phyloP scores from a whole-genome alignment of 2,329 filamentous ascomycete species.

The Hypoxylon sp. region DNA sequence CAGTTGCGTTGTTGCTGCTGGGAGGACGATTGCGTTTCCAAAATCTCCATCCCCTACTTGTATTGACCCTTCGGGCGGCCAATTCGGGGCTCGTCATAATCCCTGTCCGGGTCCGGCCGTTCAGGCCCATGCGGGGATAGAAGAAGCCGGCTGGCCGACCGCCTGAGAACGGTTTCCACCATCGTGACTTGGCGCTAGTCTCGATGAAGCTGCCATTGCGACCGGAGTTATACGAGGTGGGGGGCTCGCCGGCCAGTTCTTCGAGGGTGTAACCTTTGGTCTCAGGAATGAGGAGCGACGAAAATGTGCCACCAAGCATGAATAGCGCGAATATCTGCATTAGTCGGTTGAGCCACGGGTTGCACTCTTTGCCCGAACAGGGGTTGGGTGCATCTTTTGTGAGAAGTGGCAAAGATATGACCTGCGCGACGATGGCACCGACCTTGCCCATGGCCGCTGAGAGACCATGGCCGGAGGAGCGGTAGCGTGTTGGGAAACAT shows the following conservation, averaged over 20 bases:
- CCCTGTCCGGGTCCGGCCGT: constrained; percentile 50
- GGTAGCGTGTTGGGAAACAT: constrained; percentile 73
- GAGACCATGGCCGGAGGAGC: constrained; percentile 72
- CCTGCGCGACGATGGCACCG: constrained; percentile 75
- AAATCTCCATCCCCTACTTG: constrained; percentile 39
- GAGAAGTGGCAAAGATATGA: constrained; percentile 72
- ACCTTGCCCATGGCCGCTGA: constrained; percentile 76
- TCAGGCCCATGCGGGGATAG: constrained; percentile 56
- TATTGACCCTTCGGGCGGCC: constrained; percentile 43
- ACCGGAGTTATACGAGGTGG: constrained; percentile 68
- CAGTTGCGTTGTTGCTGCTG: constrained; percentile 13
- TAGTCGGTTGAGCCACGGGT: constrained; percentile 76
- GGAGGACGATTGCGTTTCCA: constrained; percentile 35
- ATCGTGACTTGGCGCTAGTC: constrained; percentile 47
- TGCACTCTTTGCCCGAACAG: constrained; percentile 63
- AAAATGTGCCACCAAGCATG: constrained; percentile 79
- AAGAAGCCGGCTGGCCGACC: constrained; percentile 65
- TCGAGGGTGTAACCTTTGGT: constrained; percentile 81
- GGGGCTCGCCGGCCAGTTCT: constrained; percentile 74
- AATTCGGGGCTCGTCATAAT: constrained; percentile 61
- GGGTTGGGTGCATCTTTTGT: constrained; percentile 65
- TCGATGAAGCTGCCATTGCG: constrained; percentile 63
- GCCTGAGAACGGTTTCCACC: constrained; percentile 63
- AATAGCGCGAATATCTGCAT: constrained; percentile 84
- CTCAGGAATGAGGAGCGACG: constrained; percentile 80